Evolutionary conservation across 1,284 basidiomycete species (phyloP), one percentile per base, ranked within the genome.

Genomic region (Mycena sp.): DNA sequence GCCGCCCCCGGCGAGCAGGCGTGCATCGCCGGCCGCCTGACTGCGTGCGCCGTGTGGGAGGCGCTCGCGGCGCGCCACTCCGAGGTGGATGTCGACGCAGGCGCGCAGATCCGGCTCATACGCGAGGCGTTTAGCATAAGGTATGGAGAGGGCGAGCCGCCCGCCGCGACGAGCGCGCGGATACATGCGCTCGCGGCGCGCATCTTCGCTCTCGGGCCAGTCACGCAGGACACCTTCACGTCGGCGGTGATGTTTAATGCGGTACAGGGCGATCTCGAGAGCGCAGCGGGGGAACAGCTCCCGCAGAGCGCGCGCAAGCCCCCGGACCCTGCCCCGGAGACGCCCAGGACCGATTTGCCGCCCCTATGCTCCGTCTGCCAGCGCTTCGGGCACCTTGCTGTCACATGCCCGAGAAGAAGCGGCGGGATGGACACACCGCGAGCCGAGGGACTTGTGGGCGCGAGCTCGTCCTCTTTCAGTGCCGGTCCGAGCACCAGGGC

Each of bases 181-280:
- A 58, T 64, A 29, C 51, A 64, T 40, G 57, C 23, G 3, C 48
- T 64, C 16, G 62, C 46, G 2, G 45, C 45, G 6, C 57, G 51
- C 29, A 56, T 59, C 26, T 44, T 59, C 19, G 50, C 44, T 6
- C 40, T 59, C 16, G 62, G 62, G 2, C 56, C 57, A 4, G 58
- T 64, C 51, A 59, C 30, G 23, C 53, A 56, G 28, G 26, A 26
- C 32, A 59, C 57, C 2, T 45, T 64, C 12, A 25, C 44, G 3
- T 58, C 62, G 19, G 62, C 57, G 23, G 26, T 46, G 23, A 64
- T 45, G 51, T 44, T 51, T 29, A 49, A 64, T 53, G 62, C 62
- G 30, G 62, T 64, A 40, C 62, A 64, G 29, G 62, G 57, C 4
- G 57, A 64, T 40, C 21, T 55, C 14, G 30, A 50, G 10, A 50